Evolutionary conservation across 2,329 filamentous ascomycete species (phyloP).

Genomic region (Diaporthe nobilis): DNA sequence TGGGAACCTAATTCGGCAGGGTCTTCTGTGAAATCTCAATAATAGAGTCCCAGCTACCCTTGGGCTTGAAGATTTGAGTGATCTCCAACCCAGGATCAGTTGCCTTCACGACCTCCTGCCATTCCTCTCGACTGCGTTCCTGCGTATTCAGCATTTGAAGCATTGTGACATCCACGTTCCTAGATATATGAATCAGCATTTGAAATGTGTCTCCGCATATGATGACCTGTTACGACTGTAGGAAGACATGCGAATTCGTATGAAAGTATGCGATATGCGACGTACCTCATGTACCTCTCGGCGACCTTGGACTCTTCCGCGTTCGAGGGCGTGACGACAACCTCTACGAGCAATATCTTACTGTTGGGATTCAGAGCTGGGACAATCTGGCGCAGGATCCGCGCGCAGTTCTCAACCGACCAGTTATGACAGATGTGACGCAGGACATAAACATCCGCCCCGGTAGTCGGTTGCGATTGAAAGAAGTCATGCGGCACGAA

Average conservation of each 20-base stretch:
- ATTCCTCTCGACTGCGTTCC: constrained; percentile 20
- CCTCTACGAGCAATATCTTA: constrained; percentile 9
- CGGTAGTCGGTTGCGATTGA: neutral
- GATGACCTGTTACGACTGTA: neutral
- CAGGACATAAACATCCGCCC: constrained; percentile 17
- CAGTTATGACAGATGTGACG: constrained; percentile 21
- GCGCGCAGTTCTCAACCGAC: constrained; percentile 14
- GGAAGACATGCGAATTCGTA: neutral
- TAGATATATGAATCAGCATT: neutral
- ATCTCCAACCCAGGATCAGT: constrained; percentile 13
- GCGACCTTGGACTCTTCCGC: neutral
- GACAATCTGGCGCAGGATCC: constrained; percentile 5
- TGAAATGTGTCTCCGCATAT: neutral
- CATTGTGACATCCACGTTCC: constrained; percentile 17
- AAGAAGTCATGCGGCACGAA: constrained; percentile 14
- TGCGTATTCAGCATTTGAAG: constrained; percentile 20
- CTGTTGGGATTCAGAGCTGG: neutral
- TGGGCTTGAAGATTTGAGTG: constrained; percentile 1
- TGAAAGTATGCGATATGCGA: neutral
- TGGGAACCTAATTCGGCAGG: neutral
- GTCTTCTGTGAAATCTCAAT: constrained; percentile 7
- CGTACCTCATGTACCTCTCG: constrained; percentile 19
- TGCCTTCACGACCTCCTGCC: neutral
- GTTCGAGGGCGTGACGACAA: constrained; percentile 5
- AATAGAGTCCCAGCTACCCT: constrained; percentile 19